Base-by-base conservation (phyloP, 129 eudicot species). In the Ambrosia trifida region DNA sequence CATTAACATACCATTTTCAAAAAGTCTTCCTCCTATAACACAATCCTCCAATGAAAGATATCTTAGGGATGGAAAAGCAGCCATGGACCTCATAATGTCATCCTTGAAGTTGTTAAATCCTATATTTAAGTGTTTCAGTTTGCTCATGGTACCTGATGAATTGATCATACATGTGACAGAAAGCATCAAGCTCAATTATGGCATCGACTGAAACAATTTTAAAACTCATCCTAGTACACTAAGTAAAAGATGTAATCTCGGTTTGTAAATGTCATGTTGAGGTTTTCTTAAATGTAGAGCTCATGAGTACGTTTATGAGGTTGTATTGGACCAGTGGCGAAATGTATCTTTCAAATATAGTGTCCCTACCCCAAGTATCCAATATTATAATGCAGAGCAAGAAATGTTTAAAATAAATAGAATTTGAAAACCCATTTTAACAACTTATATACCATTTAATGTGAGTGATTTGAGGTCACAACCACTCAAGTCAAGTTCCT, bases 1-100 rank as follows among this genome's bases (percentile, higher is more conserved):
- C 2, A 36, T 36, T 5, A 57, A 57, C 36, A 28, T 24, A 30
- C 64, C 38, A 30, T 57, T 57, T 24, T 2, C 64, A 24, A 24
- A 57, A 24, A 30, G 64, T 57, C 38, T 24, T 28, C 64, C 64
- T 57, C 38, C 64, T 2, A 28, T 2, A 11, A 11, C 3, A 30
- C 8, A 57, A 11, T 0, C 0, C 2, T 11, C 7, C 7, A 57
- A 47, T 3, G 2, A 1, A 0, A 50, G 52, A 77, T 50, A 70
- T 70, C 70, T 50, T 60, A 51, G 72, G 70, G 44, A 60, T 49
- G 58, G 9, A 3, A 69, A 69, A 59, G 52, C 53, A 54, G 7
- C 28, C 30, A 52, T 17, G 59, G 30, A 52, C 4, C 31, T 18
- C 59, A 52, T 52, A n/a, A 45, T 45, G 51, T 45, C n/a, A 45